Percentiles rank a stretch among this genome's conserved stretches.
Conservation (phyloP, 2,329 filamentous ascomycete genomes). For the Ascochyta koolunga region DNA sequence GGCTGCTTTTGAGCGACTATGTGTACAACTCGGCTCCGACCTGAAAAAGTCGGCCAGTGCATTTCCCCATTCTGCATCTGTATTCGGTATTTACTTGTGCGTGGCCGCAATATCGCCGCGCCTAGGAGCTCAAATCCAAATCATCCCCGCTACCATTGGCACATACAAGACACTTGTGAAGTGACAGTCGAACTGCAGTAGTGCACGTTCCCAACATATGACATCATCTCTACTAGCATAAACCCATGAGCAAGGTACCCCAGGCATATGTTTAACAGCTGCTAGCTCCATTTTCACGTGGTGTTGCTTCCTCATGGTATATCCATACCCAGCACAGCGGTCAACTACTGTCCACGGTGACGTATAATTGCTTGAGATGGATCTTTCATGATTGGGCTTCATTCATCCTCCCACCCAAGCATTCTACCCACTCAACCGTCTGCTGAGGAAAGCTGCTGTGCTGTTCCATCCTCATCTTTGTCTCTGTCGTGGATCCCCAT, state of each 20-base stretch:
- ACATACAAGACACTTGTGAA: neutral
- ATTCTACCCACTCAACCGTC: neutral
- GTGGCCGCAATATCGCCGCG: constrained; percentile 13
- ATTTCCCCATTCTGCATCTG: constrained; percentile 39
- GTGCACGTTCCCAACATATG: neutral
- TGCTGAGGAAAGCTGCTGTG: neutral
- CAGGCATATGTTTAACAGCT: neutral
- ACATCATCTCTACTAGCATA: constrained; percentile 7
- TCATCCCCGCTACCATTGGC: constrained; percentile 11
- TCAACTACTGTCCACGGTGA: neutral
- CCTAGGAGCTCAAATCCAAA: constrained; percentile 25
- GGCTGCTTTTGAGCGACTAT: constrained; percentile 25
- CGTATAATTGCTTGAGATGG: neutral
- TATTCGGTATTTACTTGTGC: constrained; percentile 42
- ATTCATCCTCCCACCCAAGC: neutral
- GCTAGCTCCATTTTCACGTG: neutral
- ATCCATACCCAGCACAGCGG: neutral
- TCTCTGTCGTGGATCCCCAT: neutral
- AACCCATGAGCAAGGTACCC: neutral
- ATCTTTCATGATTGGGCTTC: neutral
- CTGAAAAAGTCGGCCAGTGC: constrained; percentile 29
- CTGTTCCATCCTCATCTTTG: neutral
- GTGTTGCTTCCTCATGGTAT: neutral
- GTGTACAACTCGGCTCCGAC: constrained; percentile 21
- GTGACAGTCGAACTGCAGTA: neutral